Conservation (phyloP, 2,329 filamentous ascomycete genomes). For the Ascochyta rabiei region DNA sequence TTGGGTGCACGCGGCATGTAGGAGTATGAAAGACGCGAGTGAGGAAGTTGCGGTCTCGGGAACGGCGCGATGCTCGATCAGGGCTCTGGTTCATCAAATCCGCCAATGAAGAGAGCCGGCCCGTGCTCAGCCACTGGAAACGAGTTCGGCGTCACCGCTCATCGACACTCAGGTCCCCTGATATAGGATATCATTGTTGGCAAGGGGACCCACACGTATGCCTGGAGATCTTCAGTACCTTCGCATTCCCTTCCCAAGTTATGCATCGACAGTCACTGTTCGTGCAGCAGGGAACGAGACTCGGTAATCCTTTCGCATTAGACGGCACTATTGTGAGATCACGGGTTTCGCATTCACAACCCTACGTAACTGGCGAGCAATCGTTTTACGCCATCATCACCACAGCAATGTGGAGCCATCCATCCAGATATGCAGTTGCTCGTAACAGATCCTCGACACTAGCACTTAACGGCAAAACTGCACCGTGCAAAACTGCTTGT, state of each 20-base stretch:
- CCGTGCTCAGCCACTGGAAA: slow-evolving; percentile 1
- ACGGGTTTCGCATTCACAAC: slow-evolving; percentile 8
- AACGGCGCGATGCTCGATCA: slow-evolving; percentile 1
- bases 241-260: slow-evolving; percentile 5
- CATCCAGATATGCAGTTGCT: slow-evolving; percentile 86
- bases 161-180: neutral
- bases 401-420: slow-evolving; percentile 85
- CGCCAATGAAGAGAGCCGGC: neutral
- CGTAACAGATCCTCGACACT: slow-evolving; percentile 82
- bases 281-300: neutral
- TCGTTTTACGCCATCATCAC: slow-evolving; percentile 64
- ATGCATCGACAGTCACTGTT: neutral
- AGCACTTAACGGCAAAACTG: slow-evolving; percentile 77
- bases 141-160: slow-evolving; percentile 11
- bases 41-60: slow-evolving; percentile 10
- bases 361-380: slow-evolving; percentile 6
- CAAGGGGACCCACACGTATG: slow-evolving; percentile 4
- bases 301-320: neutral
- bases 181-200: slow-evolving; percentile 2
- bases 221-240: slow-evolving; percentile 8
- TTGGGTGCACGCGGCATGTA: slow-evolving; percentile 3
- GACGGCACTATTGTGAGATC: slow-evolving; percentile 3
- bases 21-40: slow-evolving; percentile 6
- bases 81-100: neutral
- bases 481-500: slow-evolving; percentile 84